A percentile compares a stretch with the other conserved stretches of the same genome.
phyloP scores from a whole-genome alignment of 2,329 filamentous ascomycete genomes.

The Ophiostoma sp. region DNA sequence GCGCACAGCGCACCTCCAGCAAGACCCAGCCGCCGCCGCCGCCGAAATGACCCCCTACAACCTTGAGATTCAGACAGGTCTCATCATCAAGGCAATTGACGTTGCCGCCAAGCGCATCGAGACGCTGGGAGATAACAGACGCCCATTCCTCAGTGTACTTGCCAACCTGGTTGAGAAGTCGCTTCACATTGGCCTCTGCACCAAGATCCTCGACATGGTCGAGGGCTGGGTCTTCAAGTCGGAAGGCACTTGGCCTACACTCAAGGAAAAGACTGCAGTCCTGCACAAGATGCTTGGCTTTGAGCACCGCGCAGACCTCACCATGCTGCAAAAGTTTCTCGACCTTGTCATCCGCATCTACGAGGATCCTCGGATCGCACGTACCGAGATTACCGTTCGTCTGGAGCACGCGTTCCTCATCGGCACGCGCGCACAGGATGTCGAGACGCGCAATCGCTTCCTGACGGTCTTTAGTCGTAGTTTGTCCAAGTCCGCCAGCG shows the following conservation, averaged over 20 bases:
- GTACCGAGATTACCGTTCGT: conserved; percentile 90
- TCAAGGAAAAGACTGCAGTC: conserved; percentile 98
- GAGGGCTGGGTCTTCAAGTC: conserved; percentile 95
- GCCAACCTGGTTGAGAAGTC: conserved; percentile 95
- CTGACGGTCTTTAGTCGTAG: conserved; percentile 95
- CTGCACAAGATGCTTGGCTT: conserved; percentile 99
- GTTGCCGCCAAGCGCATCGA: conserved; percentile 90
- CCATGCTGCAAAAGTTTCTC: conserved; percentile 85
- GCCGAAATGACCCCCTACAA: conserved; percentile 66
- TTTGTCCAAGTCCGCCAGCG: conserved; percentile 84
- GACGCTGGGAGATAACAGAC: conserved; percentile 78
- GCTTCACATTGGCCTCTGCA: conserved; percentile 76
- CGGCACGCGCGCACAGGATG: conserved; percentile 84
- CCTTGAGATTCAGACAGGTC: conserved; percentile 77
- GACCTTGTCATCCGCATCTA: conserved; percentile 97
- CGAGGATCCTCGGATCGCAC: conserved; percentile 90
- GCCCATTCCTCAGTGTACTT: conserved; percentile 91
- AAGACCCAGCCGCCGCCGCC: conserved; percentile 52
- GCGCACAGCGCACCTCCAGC: conserved; percentile 40
- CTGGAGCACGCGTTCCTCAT: conserved; percentile 98
- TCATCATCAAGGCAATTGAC: conserved; percentile 94
- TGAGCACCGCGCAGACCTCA: conserved; percentile 75
- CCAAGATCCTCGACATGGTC: conserved; percentile 89
- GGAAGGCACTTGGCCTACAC: conserved; percentile 88
- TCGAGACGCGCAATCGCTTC: conserved; percentile 95